Evolutionary conservation across 768 basidiomycete genomes (phyloP).

Genomic region (Pisolithus tinctorius): DNA sequence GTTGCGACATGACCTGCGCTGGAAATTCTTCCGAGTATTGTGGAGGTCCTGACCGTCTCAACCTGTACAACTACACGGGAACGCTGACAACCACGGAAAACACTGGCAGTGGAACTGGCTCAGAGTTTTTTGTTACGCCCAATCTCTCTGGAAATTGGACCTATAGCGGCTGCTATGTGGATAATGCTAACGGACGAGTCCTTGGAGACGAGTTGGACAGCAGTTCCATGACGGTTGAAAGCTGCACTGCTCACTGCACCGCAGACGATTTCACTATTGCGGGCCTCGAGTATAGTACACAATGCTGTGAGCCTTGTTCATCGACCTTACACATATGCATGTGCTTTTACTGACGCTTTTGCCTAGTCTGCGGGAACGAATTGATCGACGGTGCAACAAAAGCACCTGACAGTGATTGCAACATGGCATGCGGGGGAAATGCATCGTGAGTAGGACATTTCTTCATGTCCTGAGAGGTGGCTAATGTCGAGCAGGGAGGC

Average conservation of each 20-base stretch:
- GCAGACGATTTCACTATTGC: conserved; percentile 56
- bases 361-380: conserved; percentile 61
- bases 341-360: neutral
- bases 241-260: conserved; percentile 55
- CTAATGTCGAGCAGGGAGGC: conserved; percentile 40
- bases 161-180: conserved; percentile 67
- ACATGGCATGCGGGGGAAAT: conserved; percentile 70
- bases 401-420: conserved; percentile 48
- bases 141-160: conserved; percentile 52
- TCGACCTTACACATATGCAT: conserved; percentile 1
- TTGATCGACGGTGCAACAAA: conserved; percentile 54
- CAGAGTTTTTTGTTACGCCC: conserved; percentile 39
- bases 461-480: neutral
- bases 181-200: conserved; percentile 62
- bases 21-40: conserved; percentile 63
- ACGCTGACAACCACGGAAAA: conserved; percentile 34
- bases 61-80: conserved; percentile 66
- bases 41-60: conserved; percentile 64
- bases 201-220: conserved; percentile 37
- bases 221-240: conserved; percentile 46
- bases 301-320: conserved; percentile 37
- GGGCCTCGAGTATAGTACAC: conserved; percentile 56
- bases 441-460: conserved; percentile 38
- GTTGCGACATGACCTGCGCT: conserved; percentile 61
- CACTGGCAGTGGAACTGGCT: conserved; percentile 9